Conservation (phyloP, 345 rosid genomes). For the Streptanthus diversifolius region DNA sequence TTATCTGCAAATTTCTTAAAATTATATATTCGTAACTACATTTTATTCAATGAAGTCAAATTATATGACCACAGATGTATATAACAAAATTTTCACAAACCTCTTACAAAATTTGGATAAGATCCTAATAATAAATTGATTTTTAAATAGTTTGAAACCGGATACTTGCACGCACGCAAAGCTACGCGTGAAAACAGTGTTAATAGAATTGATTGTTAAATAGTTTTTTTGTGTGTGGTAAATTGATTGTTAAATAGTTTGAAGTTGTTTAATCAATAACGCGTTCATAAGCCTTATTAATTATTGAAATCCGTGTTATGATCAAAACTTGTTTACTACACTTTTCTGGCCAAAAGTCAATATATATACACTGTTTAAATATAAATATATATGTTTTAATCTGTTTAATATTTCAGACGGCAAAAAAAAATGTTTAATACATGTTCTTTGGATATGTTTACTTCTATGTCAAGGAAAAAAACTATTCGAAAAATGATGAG, state of each 20-base stretch:
- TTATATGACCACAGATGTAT: no score
- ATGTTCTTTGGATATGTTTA: background rate
- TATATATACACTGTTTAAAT: background rate
- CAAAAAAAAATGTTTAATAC: background rate
- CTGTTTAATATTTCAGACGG: background rate
- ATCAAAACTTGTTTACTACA: background rate
- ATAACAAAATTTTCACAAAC: background rate
- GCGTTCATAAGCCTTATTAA: background rate
- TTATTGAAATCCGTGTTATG: background rate
- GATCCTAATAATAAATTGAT: no score
- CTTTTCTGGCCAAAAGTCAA: background rate
- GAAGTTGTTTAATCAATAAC: background rate
- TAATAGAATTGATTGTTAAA: background rate
- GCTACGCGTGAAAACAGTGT: background rate
- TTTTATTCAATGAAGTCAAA: background rate
- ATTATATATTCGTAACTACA: background rate
- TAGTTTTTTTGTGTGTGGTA: no score
- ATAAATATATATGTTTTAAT: background rate
- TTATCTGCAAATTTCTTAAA: background rate
- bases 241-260: background rate
- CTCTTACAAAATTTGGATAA: background rate
- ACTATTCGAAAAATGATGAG: no score
- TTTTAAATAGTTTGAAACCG: no score
- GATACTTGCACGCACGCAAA: conserved; percentile 3
- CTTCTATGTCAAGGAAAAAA: no score